phyloP scores from a whole-genome alignment of 1,284 basidiomycete species.

The Apiotrichum brassicae region DNA sequence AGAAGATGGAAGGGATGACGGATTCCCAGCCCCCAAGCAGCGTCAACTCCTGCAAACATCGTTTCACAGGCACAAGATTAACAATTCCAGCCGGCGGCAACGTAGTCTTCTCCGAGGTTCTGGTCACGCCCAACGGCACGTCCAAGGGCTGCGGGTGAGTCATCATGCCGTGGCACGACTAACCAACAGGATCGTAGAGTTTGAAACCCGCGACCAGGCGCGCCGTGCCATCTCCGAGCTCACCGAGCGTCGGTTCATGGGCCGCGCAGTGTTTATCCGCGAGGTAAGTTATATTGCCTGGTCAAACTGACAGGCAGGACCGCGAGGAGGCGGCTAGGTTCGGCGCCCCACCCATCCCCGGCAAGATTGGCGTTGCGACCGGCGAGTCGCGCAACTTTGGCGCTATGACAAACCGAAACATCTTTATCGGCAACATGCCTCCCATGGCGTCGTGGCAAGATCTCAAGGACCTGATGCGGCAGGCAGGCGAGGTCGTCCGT shows the following conservation, averaged over 20 bases:
- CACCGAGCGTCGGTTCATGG: slow-evolving; percentile 78
- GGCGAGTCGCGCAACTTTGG: slow-evolving; percentile 60
- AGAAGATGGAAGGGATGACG: background rate
- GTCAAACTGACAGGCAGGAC: slow-evolving; percentile 57
- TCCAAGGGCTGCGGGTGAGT: slow-evolving; percentile 97
- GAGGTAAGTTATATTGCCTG: slow-evolving; percentile 56
- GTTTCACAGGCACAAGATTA: background rate
- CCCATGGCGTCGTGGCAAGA: slow-evolving; percentile 98
- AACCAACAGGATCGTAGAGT: slow-evolving; percentile 76
- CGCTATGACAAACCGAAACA: slow-evolving; percentile 56
- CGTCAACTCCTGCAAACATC: background rate
- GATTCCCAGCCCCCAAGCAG: background rate
- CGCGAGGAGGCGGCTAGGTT: slow-evolving; percentile 93
- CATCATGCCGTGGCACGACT: background rate
- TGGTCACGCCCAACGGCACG: slow-evolving; percentile 89
- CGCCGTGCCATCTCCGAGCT: slow-evolving; percentile 79
- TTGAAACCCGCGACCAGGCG: slow-evolving; percentile 72
- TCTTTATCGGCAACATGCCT: slow-evolving; percentile 89
- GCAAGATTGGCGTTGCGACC: slow-evolving; percentile 87
- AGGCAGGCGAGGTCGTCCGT: slow-evolving; percentile 85
- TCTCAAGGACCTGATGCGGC: slow-evolving; percentile 91
- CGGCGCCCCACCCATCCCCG: slow-evolving; percentile 83
- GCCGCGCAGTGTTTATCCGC: slow-evolving; percentile 89
- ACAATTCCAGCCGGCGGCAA: slow-evolving; percentile 67
- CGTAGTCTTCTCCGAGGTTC: slow-evolving; percentile 97